These are phyloP conservation scores for Taphrina flavorubra DNA, from an alignment of 1,139 yeast genomes.

Conservation along the genomic window DNA sequence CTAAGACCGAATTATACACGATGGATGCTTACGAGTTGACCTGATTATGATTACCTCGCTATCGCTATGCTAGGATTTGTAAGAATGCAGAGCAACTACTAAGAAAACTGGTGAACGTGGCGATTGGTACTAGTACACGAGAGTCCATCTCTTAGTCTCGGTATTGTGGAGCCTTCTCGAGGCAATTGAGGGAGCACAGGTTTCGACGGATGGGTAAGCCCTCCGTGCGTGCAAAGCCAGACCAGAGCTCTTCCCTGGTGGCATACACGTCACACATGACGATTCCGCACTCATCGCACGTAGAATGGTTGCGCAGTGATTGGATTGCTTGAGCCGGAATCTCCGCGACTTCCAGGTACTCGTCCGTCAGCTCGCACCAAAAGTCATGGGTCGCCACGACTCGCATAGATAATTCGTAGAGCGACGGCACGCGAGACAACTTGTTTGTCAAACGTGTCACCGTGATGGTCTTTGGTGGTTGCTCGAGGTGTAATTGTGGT, in stretches of 20 bases:
- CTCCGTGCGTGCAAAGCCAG: slow-evolving; percentile 36
- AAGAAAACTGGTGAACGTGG: too few relatives aligned
- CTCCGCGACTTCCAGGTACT: slow-evolving; percentile 19
- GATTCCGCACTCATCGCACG: slow-evolving; percentile 36
- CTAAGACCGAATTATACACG: too few relatives aligned
- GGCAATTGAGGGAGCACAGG: slow-evolving; percentile 33
- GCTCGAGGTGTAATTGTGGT: slow-evolving; percentile 4
- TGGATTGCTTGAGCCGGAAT: slow-evolving; percentile 29
- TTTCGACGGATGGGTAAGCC: slow-evolving; percentile 39
- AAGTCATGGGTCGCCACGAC: slow-evolving; percentile 23
- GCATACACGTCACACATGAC: slow-evolving; percentile 36
- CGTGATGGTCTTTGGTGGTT: slow-evolving; percentile 27
- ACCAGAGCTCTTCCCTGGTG: slow-evolving; percentile 38
- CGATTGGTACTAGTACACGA: too few relatives aligned
- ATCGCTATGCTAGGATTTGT: too few relatives aligned
- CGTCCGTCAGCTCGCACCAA: slow-evolving; percentile 14
- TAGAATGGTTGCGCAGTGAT: slow-evolving; percentile 10
- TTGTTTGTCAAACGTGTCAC: slow-evolving; percentile 18
- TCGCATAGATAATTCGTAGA: slow-evolving; percentile 34
- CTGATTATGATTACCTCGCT: too few relatives aligned
- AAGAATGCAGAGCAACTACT: too few relatives aligned
- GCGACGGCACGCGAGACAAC: slow-evolving; percentile 29
- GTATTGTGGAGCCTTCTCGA: slow-evolving; percentile 36
- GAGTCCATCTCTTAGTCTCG: not conserved
- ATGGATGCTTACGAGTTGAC: too few relatives aligned